A percentile compares a stretch with the other conserved stretches of the same genome.
Conservation (phyloP, 2,329 filamentous ascomycete species). For the Setomelanomma holmii region DNA sequence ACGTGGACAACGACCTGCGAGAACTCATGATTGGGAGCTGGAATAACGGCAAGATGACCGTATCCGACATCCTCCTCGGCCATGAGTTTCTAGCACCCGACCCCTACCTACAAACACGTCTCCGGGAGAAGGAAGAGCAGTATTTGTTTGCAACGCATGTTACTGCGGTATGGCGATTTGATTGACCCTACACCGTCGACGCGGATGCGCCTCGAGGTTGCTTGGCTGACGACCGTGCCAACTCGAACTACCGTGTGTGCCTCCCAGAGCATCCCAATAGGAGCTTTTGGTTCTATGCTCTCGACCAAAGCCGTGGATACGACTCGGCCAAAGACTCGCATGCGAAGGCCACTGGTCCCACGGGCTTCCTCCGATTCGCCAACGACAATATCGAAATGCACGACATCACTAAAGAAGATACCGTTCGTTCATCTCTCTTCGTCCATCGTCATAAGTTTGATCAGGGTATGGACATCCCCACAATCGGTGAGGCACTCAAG, state of each 20-base stretch:
- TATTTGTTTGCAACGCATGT: background rate
- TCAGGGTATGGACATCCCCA: background rate
- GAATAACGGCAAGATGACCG: background rate
- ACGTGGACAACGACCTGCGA: background rate
- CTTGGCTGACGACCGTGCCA: background rate
- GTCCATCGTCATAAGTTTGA: conserved; percentile 3
- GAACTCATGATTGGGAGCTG: background rate
- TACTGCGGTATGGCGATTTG: background rate
- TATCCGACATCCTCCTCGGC: background rate
- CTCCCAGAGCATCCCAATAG: background rate
- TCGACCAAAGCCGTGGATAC: background rate
- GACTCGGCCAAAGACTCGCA: background rate
- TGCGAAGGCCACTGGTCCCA: conserved; percentile 4
- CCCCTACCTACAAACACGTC: background rate
- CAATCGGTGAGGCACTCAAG: background rate
- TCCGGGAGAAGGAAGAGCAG: background rate
- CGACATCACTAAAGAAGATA: conserved; percentile 23
- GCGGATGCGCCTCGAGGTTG: background rate
- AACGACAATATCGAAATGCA: conserved; percentile 15
- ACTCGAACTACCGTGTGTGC: background rate
- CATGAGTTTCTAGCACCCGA: background rate
- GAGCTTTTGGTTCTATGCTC: conserved; percentile 1
- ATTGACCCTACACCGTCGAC: conserved; percentile 1
- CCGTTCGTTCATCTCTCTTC: conserved; percentile 10
- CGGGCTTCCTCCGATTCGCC: conserved; percentile 3